Conservation (phyloP, 305 asterid genomes). For the Petunia hybrid region DNA sequence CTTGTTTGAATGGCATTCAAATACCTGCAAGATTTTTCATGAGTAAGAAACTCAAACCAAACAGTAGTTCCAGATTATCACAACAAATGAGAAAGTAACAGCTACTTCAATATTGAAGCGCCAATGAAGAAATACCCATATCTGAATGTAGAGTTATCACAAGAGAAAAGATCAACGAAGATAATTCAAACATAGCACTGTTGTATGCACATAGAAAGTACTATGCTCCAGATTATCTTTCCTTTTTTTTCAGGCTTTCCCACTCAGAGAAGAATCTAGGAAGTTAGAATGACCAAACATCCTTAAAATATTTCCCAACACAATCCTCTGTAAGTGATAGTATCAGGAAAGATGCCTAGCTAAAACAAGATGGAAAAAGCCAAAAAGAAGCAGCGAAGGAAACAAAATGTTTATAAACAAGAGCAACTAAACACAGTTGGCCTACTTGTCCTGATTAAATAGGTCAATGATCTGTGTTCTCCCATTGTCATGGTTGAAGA, state of each 20-base stretch:
- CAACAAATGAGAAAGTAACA: not conserved
- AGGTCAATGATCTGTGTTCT: constrained; percentile 92
- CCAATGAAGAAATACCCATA: not conserved
- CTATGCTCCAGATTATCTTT: not conserved
- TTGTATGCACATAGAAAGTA: not conserved
- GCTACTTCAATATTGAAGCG: not conserved
- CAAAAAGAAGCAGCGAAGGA: constrained; percentile 9
- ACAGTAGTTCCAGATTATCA: not conserved
- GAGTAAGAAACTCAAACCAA: not conserved
- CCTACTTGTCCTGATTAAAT: constrained; percentile 98
- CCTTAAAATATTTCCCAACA: not conserved
- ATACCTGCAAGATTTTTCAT: constrained; percentile 57
- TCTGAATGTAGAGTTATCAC: not conserved
- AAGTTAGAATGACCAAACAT: not conserved
- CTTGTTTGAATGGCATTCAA: constrained; percentile 92
- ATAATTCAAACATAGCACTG: not conserved
- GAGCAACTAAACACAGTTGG: not conserved
- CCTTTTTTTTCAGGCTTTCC: not conserved
- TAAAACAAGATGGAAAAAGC: constrained; percentile 11
- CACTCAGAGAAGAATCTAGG: not conserved
- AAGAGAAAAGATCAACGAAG: not conserved
- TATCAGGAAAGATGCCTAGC: not conserved
- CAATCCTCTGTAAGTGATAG: not conserved
- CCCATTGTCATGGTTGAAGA: constrained; percentile 99
- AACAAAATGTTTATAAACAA: not conserved